Percentiles rank a stretch among this genome's conserved stretches.
These are phyloP conservation scores for Skeletonema costatum DNA, from an alignment of 108 stramenopile genomes.

Conservation along the genomic window DNA sequence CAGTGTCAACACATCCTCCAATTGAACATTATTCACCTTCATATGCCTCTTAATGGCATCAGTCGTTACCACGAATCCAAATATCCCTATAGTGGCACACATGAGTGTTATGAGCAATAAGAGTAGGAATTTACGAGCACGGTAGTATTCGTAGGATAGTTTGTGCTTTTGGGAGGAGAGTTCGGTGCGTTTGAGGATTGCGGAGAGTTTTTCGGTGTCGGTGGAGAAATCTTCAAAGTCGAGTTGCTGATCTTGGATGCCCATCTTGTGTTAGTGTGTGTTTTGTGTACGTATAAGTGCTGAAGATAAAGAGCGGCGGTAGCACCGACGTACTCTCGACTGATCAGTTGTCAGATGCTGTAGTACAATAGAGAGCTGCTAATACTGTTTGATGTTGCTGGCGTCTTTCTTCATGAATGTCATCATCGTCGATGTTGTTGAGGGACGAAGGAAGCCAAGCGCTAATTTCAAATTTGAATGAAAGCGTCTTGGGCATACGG, in stretches of 20 bases:
- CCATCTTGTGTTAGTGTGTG: constrained; percentile 3
- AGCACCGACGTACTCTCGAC: too few relatives aligned
- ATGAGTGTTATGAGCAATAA: constrained; percentile 1
- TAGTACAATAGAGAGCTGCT: too few relatives aligned
- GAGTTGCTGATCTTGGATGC: constrained; percentile 35
- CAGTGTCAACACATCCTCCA: constrained; percentile 32
- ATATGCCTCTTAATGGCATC: constrained; percentile 39
- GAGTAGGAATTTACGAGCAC: constrained; percentile 23
- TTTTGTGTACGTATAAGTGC: too few relatives aligned
- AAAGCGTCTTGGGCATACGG: too few relatives aligned
- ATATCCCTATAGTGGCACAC: constrained; percentile 23
- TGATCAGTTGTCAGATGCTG: too few relatives aligned
- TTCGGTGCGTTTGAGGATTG: constrained; percentile 33
- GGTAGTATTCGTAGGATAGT: constrained; percentile 34
- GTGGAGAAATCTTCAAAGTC: constrained; percentile 46
- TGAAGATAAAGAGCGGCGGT: too few relatives aligned
- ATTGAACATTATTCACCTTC: constrained; percentile 22
- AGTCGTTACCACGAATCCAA: constrained; percentile 36
- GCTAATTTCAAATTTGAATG: too few relatives aligned
- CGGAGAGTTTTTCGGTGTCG: constrained; percentile 44
- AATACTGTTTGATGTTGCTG: too few relatives aligned
- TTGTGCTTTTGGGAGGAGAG: constrained; percentile 36
- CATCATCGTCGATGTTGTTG: too few relatives aligned
- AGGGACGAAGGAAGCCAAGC: too few relatives aligned
- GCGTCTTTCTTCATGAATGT: too few relatives aligned